A percentile compares a stretch with the other conserved stretches of the same genome.
phyloP scores from a whole-genome alignment of 805 yeast species.

The Yueomyces sinensis region DNA sequence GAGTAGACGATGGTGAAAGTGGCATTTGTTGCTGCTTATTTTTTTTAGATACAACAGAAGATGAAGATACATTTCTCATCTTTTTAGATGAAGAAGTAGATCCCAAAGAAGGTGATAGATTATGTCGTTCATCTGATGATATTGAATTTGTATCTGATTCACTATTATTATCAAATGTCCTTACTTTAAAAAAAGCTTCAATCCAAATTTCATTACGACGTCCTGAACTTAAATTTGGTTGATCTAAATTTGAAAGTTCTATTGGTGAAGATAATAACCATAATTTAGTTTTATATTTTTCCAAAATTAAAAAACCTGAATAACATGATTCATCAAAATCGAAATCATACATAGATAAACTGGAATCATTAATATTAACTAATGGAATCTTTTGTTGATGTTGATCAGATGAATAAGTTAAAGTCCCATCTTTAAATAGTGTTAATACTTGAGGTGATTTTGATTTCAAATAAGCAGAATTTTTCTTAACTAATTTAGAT shows the following conservation, averaged over 20 bases:
- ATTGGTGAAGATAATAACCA: conserved; percentile 41
- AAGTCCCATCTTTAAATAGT: conserved; percentile 10
- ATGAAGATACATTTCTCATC: no score
- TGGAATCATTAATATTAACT: conserved; percentile 26
- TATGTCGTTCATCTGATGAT: no score
- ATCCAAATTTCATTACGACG: background rate
- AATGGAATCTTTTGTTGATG: conserved; percentile 2
- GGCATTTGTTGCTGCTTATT: no score
- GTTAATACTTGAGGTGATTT: conserved; percentile 8
- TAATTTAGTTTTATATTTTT: conserved; percentile 41
- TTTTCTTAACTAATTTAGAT: conserved; percentile 10
- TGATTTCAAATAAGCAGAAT: conserved; percentile 5
- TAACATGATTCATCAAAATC: conserved; percentile 51
- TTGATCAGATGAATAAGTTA: conserved; percentile 3
- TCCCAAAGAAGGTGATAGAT: no score
- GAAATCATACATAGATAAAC: conserved; percentile 68
- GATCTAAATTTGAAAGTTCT: no score
- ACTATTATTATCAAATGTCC: background rate
- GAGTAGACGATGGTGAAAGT: background rate
- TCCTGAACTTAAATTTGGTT: no score
- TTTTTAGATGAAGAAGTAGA: no score
- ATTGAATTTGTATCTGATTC: background rate
- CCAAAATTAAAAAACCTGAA: conserved; percentile 53
- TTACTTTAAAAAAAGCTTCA: background rate
- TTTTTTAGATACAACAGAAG: background rate